Base-by-base conservation (phyloP, 495 filamentous ascomycete species). In the Aspergillus avenaceus region DNA sequence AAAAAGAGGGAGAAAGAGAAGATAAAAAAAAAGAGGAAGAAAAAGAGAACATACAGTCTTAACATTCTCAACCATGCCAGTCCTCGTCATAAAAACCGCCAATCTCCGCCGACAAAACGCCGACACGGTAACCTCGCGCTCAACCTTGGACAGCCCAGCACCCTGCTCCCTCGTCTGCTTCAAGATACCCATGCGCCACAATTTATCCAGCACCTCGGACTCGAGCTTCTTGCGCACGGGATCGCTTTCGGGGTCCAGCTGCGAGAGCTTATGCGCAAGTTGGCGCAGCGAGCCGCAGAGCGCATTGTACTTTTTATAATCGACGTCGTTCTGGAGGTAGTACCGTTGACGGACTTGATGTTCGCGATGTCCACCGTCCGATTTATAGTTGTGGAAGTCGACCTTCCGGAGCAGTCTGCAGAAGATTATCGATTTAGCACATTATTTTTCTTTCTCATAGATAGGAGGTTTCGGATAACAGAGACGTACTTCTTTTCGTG, bases 361-460 rank as follows among this genome's bases (percentile, higher is more conserved):
- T 63, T 86, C 86, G 66, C 91, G 83, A 76, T 98, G 95, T 54
- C 78, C 72, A 62, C 84, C 77, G 73, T 98, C 92, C 61, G 84
- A 84, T 71, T 90, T 90, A 77, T 92, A 97, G 63, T 85, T 91
- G 57, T 90, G 83, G 72, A 98, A 93, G 69, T 98, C 90, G 67
- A 95, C 90, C 73, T 97, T 98, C 49, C 84, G 82, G 64, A 97
- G 84, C 59, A 89, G 80, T 65, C 76, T 80, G n/a, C n/a, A n/a
- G n/a, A n/a, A n/a, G n/a, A n/a, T n/a, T n/a, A n/a, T n/a, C n/a
- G n/a, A n/a, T n/a, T n/a, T n/a, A n/a, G n/a, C n/a, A n/a, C n/a
- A n/a, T n/a, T n/a, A n/a, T n/a, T n/a, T n/a, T n/a, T n/a, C n/a
- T n/a, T n/a, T n/a, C n/a, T n/a, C n/a, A n/a, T n/a, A n/a, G n/a